Conservation (phyloP, 1,284 basidiomycete genomes). For the Bondarzewia mesenterica region DNA sequence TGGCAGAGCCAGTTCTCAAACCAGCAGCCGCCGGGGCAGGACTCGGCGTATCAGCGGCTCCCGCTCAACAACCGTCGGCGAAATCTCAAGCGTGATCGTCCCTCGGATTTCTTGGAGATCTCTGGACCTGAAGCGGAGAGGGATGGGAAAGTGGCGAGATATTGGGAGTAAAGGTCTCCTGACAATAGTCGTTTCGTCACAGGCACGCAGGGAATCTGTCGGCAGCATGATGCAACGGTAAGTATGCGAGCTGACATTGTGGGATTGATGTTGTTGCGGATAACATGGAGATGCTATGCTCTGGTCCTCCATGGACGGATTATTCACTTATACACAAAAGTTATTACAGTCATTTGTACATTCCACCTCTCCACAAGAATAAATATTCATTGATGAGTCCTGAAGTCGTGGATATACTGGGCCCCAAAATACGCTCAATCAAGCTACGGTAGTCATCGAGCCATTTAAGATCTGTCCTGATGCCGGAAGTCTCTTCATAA, state of each 20-base stretch:
- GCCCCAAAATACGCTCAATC: constrained; percentile 13
- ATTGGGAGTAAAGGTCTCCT: constrained; percentile 52
- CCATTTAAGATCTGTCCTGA: constrained; percentile 1
- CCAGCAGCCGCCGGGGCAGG: constrained; percentile 56
- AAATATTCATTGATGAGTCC: not conserved
- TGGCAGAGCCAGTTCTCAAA: constrained; percentile 39
- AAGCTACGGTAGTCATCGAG: not conserved
- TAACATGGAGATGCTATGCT: not conserved
- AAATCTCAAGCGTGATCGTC: constrained; percentile 69
- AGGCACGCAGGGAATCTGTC: no score
- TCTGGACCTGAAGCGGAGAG: constrained; percentile 38
- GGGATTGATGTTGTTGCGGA: no score
- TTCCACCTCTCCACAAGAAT: not conserved
- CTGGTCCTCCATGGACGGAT: no score
- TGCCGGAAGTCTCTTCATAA: constrained; percentile 37
- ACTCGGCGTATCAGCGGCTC: constrained; percentile 77
- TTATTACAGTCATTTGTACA: not conserved
- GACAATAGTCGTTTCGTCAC: no score
- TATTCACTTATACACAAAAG: not conserved
- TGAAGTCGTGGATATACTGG: not conserved
- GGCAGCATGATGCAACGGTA: no score
- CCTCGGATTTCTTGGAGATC: constrained; percentile 77
- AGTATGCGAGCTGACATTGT: no score
- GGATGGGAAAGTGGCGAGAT: constrained; percentile 57
- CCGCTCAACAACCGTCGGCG: constrained; percentile 72